Conservation (phyloP, 2,329 filamentous ascomycete genomes). For the Cyphellophora attinorum region DNA sequence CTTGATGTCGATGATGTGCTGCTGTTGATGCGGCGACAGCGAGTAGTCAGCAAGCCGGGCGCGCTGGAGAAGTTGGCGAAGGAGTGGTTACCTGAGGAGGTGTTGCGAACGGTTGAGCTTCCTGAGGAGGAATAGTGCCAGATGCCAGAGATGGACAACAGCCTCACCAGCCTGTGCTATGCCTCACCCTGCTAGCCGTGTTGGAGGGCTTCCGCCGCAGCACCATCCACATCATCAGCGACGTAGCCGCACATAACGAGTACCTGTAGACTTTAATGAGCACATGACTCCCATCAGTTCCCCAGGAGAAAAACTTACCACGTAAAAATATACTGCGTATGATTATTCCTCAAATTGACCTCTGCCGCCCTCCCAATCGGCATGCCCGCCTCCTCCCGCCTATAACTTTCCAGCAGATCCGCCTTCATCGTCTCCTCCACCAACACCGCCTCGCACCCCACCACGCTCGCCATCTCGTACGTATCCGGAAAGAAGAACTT, state of each 20-base stretch:
- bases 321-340: constrained; percentile 97
- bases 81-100: constrained; percentile 68
- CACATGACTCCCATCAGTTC: no score
- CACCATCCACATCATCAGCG: constrained; percentile 95
- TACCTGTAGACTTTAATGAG: constrained; percentile 53
- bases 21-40: constrained; percentile 62
- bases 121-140: constrained; percentile 22
- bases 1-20: constrained; percentile 80
- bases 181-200: constrained; percentile 61
- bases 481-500: constrained; percentile 97
- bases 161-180: constrained; percentile 64
- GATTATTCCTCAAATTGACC: constrained; percentile 91
- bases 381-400: constrained; percentile 69
- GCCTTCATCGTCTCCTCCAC: constrained; percentile 90
- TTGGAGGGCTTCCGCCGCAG: constrained; percentile 75
- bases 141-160: constrained; percentile 5
- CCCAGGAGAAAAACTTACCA: constrained; percentile 67
- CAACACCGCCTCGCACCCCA: constrained; percentile 82
- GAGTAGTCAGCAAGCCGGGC: constrained; percentile 13
- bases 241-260: constrained; percentile 70
- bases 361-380: constrained; percentile 82
- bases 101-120: constrained; percentile 75
- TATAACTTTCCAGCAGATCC: constrained; percentile 65
- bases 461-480: constrained; percentile 73
- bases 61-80: constrained; percentile 51